Percentiles rank a stretch among this genome's conserved stretches.
These are phyloP conservation scores for Cladosporium sp. DNA, from an alignment of 2,329 filamentous ascomycete genomes.

Conservation along the genomic window DNA sequence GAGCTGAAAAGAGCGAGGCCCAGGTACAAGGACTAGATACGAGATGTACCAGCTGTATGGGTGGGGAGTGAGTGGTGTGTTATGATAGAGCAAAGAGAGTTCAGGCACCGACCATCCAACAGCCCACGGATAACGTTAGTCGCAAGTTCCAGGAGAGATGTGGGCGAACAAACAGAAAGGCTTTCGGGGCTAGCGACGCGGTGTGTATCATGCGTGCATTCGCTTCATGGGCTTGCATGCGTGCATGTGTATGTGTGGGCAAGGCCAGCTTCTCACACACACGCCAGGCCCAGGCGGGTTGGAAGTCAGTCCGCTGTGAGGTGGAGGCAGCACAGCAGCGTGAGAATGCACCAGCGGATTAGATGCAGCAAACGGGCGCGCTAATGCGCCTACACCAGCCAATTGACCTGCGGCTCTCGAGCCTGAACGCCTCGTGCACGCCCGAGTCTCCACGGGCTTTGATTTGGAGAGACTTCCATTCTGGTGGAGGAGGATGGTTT, in stretches of 20 bases:
- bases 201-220: conserved; percentile 5
- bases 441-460: background rate
- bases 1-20: conserved; percentile 1
- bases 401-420: conserved; percentile 2
- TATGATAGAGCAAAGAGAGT: conserved; percentile 2
- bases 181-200: conserved; percentile 7
- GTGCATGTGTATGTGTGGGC: background rate
- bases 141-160: background rate
- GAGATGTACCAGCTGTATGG: conserved; percentile 10
- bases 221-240: conserved; percentile 1
- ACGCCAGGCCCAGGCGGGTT: too few relatives aligned
- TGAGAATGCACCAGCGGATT: conserved; percentile 11
- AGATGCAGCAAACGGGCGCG: conserved; percentile 5
- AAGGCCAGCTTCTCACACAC: conserved; percentile 7
- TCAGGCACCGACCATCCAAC: conserved; percentile 6
- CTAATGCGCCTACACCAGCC: background rate
- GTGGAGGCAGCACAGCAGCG: conserved; percentile 5
- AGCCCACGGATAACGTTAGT: background rate
- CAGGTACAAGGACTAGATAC: conserved; percentile 6
- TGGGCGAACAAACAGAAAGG: conserved; percentile 6
- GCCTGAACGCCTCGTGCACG: background rate
- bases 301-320: background rate
- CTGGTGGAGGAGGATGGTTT: background rate
- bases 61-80: conserved; percentile 2
- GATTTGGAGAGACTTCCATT: background rate